Conservation (phyloP, 495 filamentous ascomycete genomes). For the Peziza echinospora region DNA sequence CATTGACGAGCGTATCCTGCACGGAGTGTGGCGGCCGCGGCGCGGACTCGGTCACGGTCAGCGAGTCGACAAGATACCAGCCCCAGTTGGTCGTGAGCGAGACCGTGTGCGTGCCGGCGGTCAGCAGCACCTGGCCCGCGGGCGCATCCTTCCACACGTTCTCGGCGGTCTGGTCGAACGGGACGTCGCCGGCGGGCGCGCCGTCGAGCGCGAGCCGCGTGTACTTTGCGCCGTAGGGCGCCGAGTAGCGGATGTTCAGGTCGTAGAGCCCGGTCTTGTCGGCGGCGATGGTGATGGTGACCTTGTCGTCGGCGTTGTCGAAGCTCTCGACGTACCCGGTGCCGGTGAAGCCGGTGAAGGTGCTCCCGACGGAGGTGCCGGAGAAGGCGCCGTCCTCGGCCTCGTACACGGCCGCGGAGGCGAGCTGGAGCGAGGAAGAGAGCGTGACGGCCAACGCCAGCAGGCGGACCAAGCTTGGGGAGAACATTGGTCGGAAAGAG, state of each 20-base stretch:
- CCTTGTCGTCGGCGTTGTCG: slow-evolving; percentile 21
- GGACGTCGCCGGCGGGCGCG: slow-evolving; percentile 23
- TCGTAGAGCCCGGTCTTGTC: slow-evolving; percentile 21
- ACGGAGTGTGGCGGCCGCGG: slow-evolving; percentile 23
- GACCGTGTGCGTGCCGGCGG: slow-evolving; percentile 24
- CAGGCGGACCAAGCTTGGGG: too few species aligned
- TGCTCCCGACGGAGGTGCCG: slow-evolving; percentile 20
- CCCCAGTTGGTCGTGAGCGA: slow-evolving; percentile 28
- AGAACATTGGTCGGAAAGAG: too few species aligned
- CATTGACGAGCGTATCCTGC: slow-evolving; percentile 17
- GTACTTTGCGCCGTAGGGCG: slow-evolving; percentile 24
- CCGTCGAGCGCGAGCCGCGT: slow-evolving; percentile 24
- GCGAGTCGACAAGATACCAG: slow-evolving; percentile 26
- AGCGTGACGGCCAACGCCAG: too few species aligned
- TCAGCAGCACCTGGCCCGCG: slow-evolving; percentile 25
- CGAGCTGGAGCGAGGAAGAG: too few species aligned
- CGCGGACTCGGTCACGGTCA: slow-evolving; percentile 21
- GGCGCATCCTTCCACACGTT: slow-evolving; percentile 19
- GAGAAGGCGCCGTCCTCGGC: slow-evolving; percentile 23
- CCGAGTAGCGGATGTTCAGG: slow-evolving; percentile 22
- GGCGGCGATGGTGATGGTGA: slow-evolving; percentile 21
- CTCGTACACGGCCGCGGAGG: too few species aligned
- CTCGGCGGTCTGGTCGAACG: slow-evolving; percentile 13
- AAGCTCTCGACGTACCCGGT: slow-evolving; percentile 26
- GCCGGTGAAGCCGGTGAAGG: slow-evolving; percentile 19